Evolutionary conservation across 176 grass and related monocot species (phyloP), one percentile per base, ranked within the genome.

Genomic region (Hyparrhenia diplandra): DNA sequence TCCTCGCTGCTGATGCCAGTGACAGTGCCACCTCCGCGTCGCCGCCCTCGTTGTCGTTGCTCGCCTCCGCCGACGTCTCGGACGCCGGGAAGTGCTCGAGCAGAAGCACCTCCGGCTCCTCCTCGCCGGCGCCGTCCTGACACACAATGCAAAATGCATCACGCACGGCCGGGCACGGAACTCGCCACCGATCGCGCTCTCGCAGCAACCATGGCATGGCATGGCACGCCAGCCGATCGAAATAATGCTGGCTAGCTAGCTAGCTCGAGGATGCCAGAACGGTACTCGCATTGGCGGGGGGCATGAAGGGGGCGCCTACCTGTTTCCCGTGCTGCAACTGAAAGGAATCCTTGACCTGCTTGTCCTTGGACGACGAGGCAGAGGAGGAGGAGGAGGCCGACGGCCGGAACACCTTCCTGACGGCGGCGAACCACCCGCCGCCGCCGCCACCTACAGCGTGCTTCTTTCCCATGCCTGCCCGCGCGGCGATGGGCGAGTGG

Each of bases 391-490:
- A 65, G 4, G 85, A 84, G 1, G 87, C 4, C 10, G 84, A 89
- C 27, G 88, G 67, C 75, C 78, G 87, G 90, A 96, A 92, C 77
- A 88, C 85, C 82, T 90, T 96, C 76, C 72, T 88, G 35, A 92
- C 83, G 39, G 87, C 87, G 77, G 88, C 84, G 11, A 96, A 37
- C 93, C 93, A 96, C 12, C 60, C 59, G 35, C 25, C 23, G 24
- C 60, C n/a, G n/a, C n/a, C 45, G 35, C 25, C 17, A 6, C 62
- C 83, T 9, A 67, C 67, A 7, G 82, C 83, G 42, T 77, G 70
- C 86, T 92, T 96, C 93, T 88, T 96, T 32, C 90, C 93, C 93
- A 96, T 96, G 54, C 55, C 49, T 36, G 35, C 25, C 18, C 5
- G 17, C 60, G 61, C 59, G 60, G 31, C 2, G 20, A 21, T 14